These are phyloP conservation scores for Umbelopsis ramanniana DNA, from an alignment of 192 early-diverging fungal species.

Conservation along the genomic window DNA sequence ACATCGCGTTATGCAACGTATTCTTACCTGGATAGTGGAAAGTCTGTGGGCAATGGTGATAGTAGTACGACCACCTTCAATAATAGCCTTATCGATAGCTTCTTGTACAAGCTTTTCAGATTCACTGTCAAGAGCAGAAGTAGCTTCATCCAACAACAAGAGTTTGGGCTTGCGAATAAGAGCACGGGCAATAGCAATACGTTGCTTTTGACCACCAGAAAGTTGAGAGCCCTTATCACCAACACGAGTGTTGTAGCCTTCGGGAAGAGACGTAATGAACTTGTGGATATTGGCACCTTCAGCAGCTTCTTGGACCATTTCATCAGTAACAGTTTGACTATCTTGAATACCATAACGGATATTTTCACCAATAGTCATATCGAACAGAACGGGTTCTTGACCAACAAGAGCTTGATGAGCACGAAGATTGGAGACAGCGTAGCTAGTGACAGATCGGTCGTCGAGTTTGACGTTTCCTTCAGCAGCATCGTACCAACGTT, in stretches of 20 bases:
- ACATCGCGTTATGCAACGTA: background rate
- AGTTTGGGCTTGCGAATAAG: conserved; percentile 86
- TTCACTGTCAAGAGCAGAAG: conserved; percentile 72
- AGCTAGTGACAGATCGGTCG: conserved; percentile 58
- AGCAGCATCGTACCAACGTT: conserved; percentile 81
- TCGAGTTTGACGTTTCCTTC: conserved; percentile 68
- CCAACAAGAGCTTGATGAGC: conserved; percentile 82
- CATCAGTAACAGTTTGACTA: conserved; percentile 43
- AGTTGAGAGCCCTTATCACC: conserved; percentile 70
- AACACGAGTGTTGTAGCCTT: conserved; percentile 69
- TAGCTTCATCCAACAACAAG: conserved; percentile 85
- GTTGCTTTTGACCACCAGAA: conserved; percentile 77
- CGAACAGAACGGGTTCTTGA: conserved; percentile 93
- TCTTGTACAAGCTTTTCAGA: conserved; percentile 74
- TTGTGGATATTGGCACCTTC: conserved; percentile 65
- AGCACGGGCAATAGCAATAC: conserved; percentile 89
- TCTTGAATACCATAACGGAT: conserved; percentile 73
- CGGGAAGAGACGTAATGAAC: conserved; percentile 59
- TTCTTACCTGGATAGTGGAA: conserved; percentile 65
- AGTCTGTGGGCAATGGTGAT: conserved; percentile 78
- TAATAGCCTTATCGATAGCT: conserved; percentile 69
- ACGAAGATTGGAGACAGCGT: conserved; percentile 73
- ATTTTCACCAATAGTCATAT: conserved; percentile 87
- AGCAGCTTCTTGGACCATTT: conserved; percentile 62
- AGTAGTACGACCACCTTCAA: conserved; percentile 67